These are phyloP conservation scores for Sugiyamaella neomexicana DNA, from an alignment of 1,139 yeast species.

Conservation along the genomic window DNA sequence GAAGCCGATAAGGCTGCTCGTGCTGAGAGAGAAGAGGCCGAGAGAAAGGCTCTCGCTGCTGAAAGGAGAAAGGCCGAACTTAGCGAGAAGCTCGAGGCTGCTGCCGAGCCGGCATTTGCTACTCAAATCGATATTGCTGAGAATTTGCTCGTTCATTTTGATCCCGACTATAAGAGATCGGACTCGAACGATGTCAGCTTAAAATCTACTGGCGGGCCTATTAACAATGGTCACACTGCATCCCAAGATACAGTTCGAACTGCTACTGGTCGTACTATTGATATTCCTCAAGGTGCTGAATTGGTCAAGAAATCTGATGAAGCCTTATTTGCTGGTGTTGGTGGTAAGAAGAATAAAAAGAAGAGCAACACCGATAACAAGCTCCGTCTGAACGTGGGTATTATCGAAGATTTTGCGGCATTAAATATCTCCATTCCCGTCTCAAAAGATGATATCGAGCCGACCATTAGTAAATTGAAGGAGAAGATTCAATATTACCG, in stretches of 20 bases:
- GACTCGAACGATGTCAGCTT: slow-evolving; percentile 27
- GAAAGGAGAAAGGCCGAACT: slow-evolving; percentile 46
- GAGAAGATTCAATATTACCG: slow-evolving; percentile 69
- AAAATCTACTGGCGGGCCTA: slow-evolving; percentile 16
- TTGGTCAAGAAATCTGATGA: slow-evolving; percentile 64
- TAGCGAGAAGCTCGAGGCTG: slow-evolving; percentile 67
- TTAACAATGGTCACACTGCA: too few species aligned
- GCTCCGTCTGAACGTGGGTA: slow-evolving; percentile 77
- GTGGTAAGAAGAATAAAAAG: slow-evolving; percentile 55
- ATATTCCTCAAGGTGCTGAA: slow-evolving; percentile 65
- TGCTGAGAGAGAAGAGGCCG: slow-evolving; percentile 57
- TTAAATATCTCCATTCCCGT: slow-evolving; percentile 81
- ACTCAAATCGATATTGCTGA: slow-evolving; percentile 73
- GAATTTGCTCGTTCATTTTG: slow-evolving; percentile 67
- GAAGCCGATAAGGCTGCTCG: slow-evolving; percentile 61
- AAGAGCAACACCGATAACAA: slow-evolving; percentile 43
- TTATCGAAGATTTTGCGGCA: slow-evolving; percentile 74
- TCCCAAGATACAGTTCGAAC: neutral
- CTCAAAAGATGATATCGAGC: slow-evolving; percentile 68
- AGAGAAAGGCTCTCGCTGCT: slow-evolving; percentile 45
- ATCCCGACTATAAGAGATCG: slow-evolving; percentile 63
- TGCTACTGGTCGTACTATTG: slow-evolving; percentile 42
- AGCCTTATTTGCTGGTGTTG: slow-evolving; percentile 53
- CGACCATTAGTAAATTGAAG: slow-evolving; percentile 67
- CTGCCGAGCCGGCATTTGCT: slow-evolving; percentile 78